Evolutionary conservation across 164 flowering plant species (phyloP).

Genomic region (Chimonanthus praecox): DNA sequence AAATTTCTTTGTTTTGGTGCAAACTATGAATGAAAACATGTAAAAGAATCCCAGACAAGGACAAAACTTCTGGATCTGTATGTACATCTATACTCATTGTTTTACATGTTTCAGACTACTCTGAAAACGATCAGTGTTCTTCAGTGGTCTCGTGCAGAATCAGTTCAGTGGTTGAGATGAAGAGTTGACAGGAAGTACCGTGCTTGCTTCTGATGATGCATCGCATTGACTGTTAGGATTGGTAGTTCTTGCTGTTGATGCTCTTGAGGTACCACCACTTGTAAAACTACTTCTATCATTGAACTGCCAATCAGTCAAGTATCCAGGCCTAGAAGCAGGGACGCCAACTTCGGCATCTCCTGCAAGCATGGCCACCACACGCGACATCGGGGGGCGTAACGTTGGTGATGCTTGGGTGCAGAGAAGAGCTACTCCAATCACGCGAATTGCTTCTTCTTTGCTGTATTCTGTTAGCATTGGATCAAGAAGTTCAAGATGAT

Average conservation of each 20-base stretch:
- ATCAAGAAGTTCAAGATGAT: slow-evolving; percentile 16
- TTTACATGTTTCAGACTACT: too few relatives aligned
- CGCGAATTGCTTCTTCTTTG: slow-evolving; percentile 11
- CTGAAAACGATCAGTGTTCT: background rate
- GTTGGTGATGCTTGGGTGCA: slow-evolving; percentile 11
- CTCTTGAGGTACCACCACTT: background rate
- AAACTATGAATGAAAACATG: too few relatives aligned
- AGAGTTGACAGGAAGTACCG: background rate
- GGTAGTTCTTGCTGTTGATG: background rate
- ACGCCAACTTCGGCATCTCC: slow-evolving; percentile 6
- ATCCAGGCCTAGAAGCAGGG: slow-evolving; percentile 6
- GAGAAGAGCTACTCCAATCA: slow-evolving; percentile 6
- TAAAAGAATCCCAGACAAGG: too few relatives aligned
- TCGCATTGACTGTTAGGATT: background rate
- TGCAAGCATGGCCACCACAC: slow-evolving; percentile 9
- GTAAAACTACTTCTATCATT: background rate
- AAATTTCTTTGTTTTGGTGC: too few relatives aligned
- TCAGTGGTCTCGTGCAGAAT: background rate
- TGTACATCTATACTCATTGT: too few relatives aligned
- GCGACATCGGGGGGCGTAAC: slow-evolving; percentile 11
- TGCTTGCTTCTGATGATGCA: background rate
- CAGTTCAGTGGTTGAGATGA: background rate
- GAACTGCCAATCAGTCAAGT: slow-evolving; percentile 10
- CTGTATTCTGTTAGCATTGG: background rate
- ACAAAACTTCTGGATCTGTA: too few relatives aligned